Conservation (phyloP, 352 stramenopile species). For the Phytophthora tubulina region DNA sequence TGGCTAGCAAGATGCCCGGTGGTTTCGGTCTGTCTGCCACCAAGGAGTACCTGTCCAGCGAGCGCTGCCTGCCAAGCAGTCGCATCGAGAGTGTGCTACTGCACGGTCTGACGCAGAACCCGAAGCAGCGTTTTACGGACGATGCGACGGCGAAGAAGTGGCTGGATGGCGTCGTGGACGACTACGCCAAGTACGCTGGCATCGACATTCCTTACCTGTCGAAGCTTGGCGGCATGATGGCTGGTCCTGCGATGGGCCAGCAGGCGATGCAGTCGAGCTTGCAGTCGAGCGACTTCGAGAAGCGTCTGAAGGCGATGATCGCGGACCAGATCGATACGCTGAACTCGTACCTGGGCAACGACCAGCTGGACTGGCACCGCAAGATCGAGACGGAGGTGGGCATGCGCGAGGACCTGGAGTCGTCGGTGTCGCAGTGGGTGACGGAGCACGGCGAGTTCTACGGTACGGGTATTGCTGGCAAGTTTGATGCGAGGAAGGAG, state of each 20-base stretch:
- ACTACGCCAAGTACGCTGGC: conserved; percentile 72
- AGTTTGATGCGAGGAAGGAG: conserved; percentile 82
- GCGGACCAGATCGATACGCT: conserved; percentile 59
- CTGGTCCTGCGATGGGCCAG: conserved; percentile 39
- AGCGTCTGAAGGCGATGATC: conserved; percentile 67
- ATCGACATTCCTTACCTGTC: conserved; percentile 69
- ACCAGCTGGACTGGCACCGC: conserved; percentile 59
- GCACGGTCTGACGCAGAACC: conserved; percentile 72
- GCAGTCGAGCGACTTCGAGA: conserved; percentile 59
- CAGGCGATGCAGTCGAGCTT: conserved; percentile 42
- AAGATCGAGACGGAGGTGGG: conserved; percentile 61
- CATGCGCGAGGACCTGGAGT: conserved; percentile 64
- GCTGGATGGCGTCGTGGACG: conserved; percentile 80
- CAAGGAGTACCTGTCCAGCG: conserved; percentile 73
- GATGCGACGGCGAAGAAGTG: conserved; percentile 77
- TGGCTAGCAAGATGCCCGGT: conserved; percentile 85
- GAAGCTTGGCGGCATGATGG: conserved; percentile 50
- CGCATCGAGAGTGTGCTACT: conserved; percentile 85
- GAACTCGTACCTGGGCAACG: conserved; percentile 57
- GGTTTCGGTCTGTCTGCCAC: conserved; percentile 82
- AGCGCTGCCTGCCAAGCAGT: conserved; percentile 75
- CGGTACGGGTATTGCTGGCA: conserved; percentile 54
- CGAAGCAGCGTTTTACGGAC: conserved; percentile 74
- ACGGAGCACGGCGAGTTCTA: conserved; percentile 73
- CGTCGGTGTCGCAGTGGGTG: conserved; percentile 55